A percentile compares a stretch with the other conserved stretches of the same genome.
These are phyloP conservation scores for Linum usitatissimum DNA, from an alignment of 345 rosid genomes.

Conservation along the genomic window DNA sequence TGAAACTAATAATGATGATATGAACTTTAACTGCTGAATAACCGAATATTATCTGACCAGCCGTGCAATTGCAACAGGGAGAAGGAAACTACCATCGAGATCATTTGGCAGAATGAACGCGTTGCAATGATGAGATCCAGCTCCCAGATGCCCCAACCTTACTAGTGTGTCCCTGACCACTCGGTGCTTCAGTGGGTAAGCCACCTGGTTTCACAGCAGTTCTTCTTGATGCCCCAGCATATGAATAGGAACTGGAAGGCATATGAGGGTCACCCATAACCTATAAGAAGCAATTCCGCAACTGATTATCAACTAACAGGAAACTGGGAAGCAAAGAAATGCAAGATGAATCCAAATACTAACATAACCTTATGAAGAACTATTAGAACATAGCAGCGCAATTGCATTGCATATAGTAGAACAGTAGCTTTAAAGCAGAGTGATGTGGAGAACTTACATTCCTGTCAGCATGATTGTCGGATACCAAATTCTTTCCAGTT, in stretches of 20 bases:
- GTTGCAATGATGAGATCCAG: conserved; percentile 72
- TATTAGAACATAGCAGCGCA: not conserved
- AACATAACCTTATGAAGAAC: not conserved
- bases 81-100: conserved; percentile 26
- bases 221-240: conserved; percentile 57
- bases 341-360: not conserved
- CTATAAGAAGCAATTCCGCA: conserved; percentile 26
- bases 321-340: not conserved
- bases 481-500: conserved; percentile 40
- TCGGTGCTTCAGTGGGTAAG: conserved; percentile 43
- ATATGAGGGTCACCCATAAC: conserved; percentile 29
- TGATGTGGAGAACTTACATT: conserved; percentile 36
- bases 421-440: conserved; percentile 7
- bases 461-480: conserved; percentile 43
- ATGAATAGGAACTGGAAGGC: conserved; percentile 47
- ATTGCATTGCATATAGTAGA: conserved; percentile 2
- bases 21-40: conserved; percentile 16
- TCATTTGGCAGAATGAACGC: conserved; percentile 57
- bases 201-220: conserved; percentile 33
- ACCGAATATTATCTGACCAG: conserved; percentile 15
- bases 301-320: not conserved
- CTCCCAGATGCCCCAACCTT: conserved; percentile 53
- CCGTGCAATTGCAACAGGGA: conserved; percentile 4
- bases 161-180: conserved; percentile 38
- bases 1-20: conserved; percentile 14